A percentile compares a stretch with the other conserved stretches of the same genome.
These are phyloP conservation scores for Hysterium pulicare DNA, from an alignment of 2,329 filamentous ascomycete genomes.

Conservation along the genomic window DNA sequence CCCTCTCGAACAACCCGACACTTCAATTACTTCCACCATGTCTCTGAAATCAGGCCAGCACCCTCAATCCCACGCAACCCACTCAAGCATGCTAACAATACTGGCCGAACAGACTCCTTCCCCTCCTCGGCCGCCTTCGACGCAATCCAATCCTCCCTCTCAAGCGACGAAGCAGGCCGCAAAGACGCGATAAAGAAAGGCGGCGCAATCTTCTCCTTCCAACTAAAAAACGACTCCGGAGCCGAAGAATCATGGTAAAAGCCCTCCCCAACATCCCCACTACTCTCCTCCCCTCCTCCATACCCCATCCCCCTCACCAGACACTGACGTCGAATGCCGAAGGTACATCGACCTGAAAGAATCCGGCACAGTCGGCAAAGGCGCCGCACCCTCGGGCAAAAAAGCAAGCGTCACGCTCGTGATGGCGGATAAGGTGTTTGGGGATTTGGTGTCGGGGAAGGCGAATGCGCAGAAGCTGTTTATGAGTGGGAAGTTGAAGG, in stretches of 20 bases:
- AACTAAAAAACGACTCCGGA: slow-evolving; percentile 80
- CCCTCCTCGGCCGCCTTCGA: slow-evolving; percentile 92
- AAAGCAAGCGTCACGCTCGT: slow-evolving; percentile 87
- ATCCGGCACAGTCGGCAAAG: slow-evolving; percentile 76
- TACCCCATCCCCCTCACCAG: too few species aligned
- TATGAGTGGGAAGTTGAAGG: slow-evolving; percentile 98
- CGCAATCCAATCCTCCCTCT: slow-evolving; percentile 71
- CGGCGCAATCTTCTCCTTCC: slow-evolving; percentile 85
- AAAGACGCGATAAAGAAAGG: slow-evolving; percentile 88
- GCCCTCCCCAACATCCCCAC: too few species aligned
- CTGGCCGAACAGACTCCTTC: slow-evolving; percentile 61
- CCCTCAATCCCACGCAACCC: too few species aligned
- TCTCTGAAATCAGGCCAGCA: not conserved
- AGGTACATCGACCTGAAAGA: slow-evolving; percentile 95
- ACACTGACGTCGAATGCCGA: too few species aligned
- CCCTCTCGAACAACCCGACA: not conserved
- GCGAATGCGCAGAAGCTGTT: slow-evolving; percentile 93
- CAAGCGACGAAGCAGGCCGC: slow-evolving; percentile 66
- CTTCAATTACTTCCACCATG: not conserved
- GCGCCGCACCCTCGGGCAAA: slow-evolving; percentile 61
- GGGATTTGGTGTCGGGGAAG: slow-evolving; percentile 76
- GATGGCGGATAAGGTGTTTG: slow-evolving; percentile 84
- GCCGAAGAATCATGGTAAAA: slow-evolving; percentile 84
- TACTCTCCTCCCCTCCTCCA: too few species aligned
- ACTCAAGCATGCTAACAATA: too few species aligned